Base-by-base conservation (phyloP, 169 alveolate genomes). In the Plasmodium vivax region DNA sequence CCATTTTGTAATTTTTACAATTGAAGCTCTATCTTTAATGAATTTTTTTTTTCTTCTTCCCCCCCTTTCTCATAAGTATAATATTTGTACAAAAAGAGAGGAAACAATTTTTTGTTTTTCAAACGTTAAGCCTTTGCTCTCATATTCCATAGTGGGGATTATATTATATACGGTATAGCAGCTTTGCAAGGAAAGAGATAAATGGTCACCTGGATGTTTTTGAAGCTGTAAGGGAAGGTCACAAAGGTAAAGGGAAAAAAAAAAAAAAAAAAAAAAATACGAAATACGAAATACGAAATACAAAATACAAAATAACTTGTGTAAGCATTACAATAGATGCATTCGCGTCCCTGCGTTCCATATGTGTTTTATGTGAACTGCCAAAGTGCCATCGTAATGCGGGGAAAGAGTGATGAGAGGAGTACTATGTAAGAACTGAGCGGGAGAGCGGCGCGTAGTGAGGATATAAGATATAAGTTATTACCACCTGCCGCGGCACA, bases 121-220 rank as follows among this genome's bases (percentile, higher is more conserved):
- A 71, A 43, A 68, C 54, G 72, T 71, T 71, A 10, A 62, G 41
- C 36, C 32, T 10, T 51, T 84, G 34, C 54, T 84, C 83, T 68
- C 77, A 68, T 30, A 68, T 68, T 68, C 62, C 62, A 68, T 68
- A 23, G 14, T 30, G 38, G n/a, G 38, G 38, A 84, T 84, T 84
- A 73, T 34, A 23, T 23, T 0, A 71, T 43, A 72, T 43, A 72
- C 30, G 62, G 62, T 51, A 14, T 71, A 84, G 38, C 51, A 43
- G n/a, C 36, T 23, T 71, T 68, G 73, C 36, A 71, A 10, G 51
- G 32, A 72, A 84, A 23, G 34, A 54, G 36, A 72, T 71, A 71
- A 84, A 84, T 71, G 73, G 92, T 84, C 54, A 84, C 74, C 83
- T 43, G 30, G 68, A 41, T 23, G 54, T 71, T 72, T 84, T 84